Evolutionary conservation across 2,329 filamentous ascomycete genomes (phyloP).

Genomic region (Pseudodiploospora longispora): DNA sequence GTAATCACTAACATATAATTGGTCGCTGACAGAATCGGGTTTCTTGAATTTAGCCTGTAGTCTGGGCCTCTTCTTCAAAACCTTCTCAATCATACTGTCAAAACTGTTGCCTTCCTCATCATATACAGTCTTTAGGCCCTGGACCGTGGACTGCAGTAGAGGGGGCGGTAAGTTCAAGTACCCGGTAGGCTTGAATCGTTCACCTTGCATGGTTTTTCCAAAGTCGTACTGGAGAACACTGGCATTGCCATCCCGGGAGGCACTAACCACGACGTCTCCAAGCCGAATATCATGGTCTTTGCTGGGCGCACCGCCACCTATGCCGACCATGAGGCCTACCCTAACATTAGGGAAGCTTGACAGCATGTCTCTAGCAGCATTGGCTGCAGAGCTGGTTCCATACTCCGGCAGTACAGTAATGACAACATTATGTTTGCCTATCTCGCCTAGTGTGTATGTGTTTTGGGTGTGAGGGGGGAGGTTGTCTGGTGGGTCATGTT

Average conservation of each 20-base stretch:
- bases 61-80: constrained; percentile 4
- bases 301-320: constrained; percentile 25
- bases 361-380: constrained; percentile 19
- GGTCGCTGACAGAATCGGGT: constrained; percentile 2
- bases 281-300: constrained; percentile 24
- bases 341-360: constrained; percentile 21
- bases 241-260: not conserved
- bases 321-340: constrained; percentile 12
- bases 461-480: constrained; percentile 6
- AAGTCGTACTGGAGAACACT: constrained; percentile 17
- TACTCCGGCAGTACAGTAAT: constrained; percentile 12
- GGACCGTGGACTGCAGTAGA: constrained; percentile 7
- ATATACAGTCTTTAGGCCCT: constrained; percentile 3
- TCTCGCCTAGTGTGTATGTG: constrained; percentile 10
- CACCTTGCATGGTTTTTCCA: constrained; percentile 13
- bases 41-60: constrained; percentile 7
- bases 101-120: constrained; percentile 10
- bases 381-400: constrained; percentile 10
- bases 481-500: constrained; percentile 2
- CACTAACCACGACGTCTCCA: constrained; percentile 16
- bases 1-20: constrained; percentile 2
- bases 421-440: constrained; percentile 12
- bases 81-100: not conserved
- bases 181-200: constrained; percentile 7
- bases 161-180: constrained; percentile 12